Evolutionary conservation across 441 rosid species (phyloP).

Genomic region (Geranium incanum): DNA sequence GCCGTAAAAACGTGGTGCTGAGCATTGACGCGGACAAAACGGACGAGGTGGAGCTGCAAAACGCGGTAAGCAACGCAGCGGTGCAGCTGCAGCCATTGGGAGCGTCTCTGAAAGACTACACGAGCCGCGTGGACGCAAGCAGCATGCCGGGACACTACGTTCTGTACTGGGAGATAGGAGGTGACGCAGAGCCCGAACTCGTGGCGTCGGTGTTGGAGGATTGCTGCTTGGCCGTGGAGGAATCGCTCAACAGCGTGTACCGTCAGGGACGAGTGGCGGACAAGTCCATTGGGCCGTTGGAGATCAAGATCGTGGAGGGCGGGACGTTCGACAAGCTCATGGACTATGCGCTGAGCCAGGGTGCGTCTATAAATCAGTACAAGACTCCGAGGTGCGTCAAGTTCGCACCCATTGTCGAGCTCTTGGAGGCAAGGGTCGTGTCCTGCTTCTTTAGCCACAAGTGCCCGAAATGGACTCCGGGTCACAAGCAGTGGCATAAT

Average conservation of each 20-base stretch:
- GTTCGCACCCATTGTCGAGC: constrained; percentile 47
- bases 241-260: constrained; percentile 60
- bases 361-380: constrained; percentile 32
- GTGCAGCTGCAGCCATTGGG: constrained; percentile 40
- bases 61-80: constrained; percentile 44
- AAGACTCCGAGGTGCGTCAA: constrained; percentile 52
- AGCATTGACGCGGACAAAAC: constrained; percentile 64
- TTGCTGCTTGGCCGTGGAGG: constrained; percentile 50
- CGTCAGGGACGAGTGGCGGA: constrained; percentile 53
- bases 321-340: constrained; percentile 60
- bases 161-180: constrained; percentile 47
- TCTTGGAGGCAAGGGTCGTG: constrained; percentile 41
- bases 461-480: constrained; percentile 57
- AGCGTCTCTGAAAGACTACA: constrained; percentile 41
- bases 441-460: constrained; percentile 41
- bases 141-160: constrained; percentile 51
- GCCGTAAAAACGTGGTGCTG: constrained; percentile 51
- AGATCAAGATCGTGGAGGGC: constrained; percentile 45
- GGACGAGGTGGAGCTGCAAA: constrained; percentile 57
- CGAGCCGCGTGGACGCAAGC: constrained; percentile 51
- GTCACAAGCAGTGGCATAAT: constrained; percentile 44
- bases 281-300: constrained; percentile 54
- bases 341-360: constrained; percentile 53
- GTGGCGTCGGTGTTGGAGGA: constrained; percentile 51
- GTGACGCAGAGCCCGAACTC: constrained; percentile 27